Evolutionary conservation across 2,329 filamentous ascomycete genomes (phyloP).

Genomic region (Parasarocladium wereldwijsianum): DNA sequence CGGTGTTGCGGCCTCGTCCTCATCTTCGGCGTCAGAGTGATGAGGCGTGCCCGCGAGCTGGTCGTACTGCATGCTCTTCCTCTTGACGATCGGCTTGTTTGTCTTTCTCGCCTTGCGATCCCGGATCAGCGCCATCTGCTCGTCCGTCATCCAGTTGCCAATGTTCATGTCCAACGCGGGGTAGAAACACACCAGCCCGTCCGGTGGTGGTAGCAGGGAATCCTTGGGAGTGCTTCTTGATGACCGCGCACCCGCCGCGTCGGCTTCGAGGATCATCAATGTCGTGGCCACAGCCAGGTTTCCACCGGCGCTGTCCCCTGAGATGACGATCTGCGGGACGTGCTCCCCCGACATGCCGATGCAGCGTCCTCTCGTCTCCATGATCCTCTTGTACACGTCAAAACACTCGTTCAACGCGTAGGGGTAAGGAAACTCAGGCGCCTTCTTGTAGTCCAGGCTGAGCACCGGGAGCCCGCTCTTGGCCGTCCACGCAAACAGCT

Average conservation of each 20-base stretch:
- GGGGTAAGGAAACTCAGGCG: conserved; percentile 35
- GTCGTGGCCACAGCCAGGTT: conserved; percentile 51
- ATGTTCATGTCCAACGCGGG: conserved; percentile 94
- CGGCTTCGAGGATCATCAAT: conserved; percentile 77
- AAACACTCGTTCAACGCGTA: conserved; percentile 34
- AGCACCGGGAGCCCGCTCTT: conserved; percentile 79
- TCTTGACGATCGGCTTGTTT: conserved; percentile 62
- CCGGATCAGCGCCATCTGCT: conserved; percentile 88
- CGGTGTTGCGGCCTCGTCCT: conserved; percentile 10
- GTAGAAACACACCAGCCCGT: conserved; percentile 75
- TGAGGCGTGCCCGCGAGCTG: conserved; percentile 72
- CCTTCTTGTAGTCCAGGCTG: conserved; percentile 67
- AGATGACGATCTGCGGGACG: conserved; percentile 25
- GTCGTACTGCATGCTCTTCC: conserved; percentile 82
- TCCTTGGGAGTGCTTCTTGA: too few relatives aligned
- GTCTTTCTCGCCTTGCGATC: conserved; percentile 65
- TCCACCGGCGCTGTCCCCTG: conserved; percentile 33
- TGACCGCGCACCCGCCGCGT: conserved; percentile 34
- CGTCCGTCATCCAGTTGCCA: conserved; percentile 97
- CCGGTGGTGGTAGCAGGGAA: conserved; percentile 64
- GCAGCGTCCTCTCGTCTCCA: conserved; percentile 24
- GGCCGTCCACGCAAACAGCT: conserved; percentile 81
- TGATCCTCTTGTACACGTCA: conserved; percentile 26
- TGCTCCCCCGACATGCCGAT: conserved; percentile 26
- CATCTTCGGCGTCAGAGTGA: conserved; percentile 61